A percentile compares a stretch with the other conserved stretches of the same genome.
Conservation (phyloP, 805 yeast genomes). For the Nakazawaea wyomingensis region DNA sequence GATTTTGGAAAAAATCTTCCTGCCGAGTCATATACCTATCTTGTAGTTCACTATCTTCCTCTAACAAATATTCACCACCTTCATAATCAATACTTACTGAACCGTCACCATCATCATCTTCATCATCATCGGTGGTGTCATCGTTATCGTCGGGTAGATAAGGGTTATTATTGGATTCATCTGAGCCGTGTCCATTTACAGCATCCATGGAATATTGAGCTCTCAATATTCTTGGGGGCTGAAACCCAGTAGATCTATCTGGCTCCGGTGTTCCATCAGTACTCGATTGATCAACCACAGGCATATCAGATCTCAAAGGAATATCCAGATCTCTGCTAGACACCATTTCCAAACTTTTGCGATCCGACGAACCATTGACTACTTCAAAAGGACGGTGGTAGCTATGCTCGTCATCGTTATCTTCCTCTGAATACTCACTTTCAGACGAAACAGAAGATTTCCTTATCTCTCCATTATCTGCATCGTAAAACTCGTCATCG, state of each 20-base stretch:
- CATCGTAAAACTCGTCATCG: constrained; percentile 12
- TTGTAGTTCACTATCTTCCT: background rate
- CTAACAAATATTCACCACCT: constrained; percentile 1
- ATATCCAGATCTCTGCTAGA: background rate
- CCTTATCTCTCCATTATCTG: constrained; percentile 3
- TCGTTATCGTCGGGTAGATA: background rate
- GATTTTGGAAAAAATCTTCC: constrained; percentile 4
- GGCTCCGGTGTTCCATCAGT: constrained; percentile 1
- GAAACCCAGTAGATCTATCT: background rate
- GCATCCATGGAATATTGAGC: constrained; percentile 8
- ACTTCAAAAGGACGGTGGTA: constrained; percentile 3
- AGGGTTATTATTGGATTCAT: background rate
- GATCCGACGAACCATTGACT: constrained; percentile 11
- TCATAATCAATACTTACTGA: background rate
- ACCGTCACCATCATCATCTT: background rate
- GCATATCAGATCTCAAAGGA: too few relatives aligned
- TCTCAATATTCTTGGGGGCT: background rate
- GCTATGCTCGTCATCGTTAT: background rate
- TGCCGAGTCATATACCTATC: constrained; percentile 6
- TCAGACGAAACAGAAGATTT: too few relatives aligned
- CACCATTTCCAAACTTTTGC: background rate
- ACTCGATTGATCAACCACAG: constrained; percentile 4
- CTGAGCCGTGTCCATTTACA: constrained; percentile 7
- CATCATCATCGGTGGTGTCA: background rate
- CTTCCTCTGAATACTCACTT: too few relatives aligned